phyloP scores from a whole-genome alignment of 2,329 filamentous ascomycete species.

The Talaromyces rugulosus region DNA sequence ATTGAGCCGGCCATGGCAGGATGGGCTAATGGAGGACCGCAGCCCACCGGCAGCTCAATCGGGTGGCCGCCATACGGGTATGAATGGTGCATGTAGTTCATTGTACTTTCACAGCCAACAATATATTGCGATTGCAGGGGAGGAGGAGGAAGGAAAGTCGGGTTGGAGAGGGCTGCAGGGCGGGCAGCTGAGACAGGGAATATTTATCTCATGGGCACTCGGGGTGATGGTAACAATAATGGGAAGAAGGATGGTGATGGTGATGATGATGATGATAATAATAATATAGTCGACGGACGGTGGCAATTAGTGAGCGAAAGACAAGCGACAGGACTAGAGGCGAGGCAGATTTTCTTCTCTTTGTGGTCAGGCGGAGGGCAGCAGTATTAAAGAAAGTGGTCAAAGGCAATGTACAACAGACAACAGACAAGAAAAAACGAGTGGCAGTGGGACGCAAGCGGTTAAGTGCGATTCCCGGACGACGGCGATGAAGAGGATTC shows the following conservation, averaged over 20 bases:
- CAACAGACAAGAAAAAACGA: constrained; percentile 7
- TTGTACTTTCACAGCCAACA: constrained; percentile 15
- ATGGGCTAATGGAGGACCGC: constrained; percentile 33
- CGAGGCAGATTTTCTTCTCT: not conserved
- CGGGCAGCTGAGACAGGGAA: constrained; percentile 14
- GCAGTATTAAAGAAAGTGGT: not conserved
- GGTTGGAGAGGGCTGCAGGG: constrained; percentile 14
- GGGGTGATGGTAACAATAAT: not conserved
- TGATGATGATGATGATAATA: not conserved
- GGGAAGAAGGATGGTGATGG: no score
- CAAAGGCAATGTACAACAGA: not conserved
- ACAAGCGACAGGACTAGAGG: not conserved
- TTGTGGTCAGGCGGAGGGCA: not conserved
- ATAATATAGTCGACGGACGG: not conserved
- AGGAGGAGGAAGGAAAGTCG: not conserved
- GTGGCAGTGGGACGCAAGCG: constrained; percentile 5
- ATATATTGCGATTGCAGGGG: not conserved
- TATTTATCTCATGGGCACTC: constrained; percentile 14
- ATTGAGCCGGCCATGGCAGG: constrained; percentile 35
- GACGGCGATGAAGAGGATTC: not conserved
- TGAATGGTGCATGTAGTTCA: constrained; percentile 34
- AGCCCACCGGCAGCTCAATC: constrained; percentile 34
- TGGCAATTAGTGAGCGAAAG: not conserved
- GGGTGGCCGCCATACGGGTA: constrained; percentile 34
- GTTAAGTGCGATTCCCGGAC: constrained; percentile 1